Evolutionary conservation across 352 stramenopile genomes (phyloP), one percentile per base, ranked within the genome.

Genomic region (Pythium insidiosum): DNA sequence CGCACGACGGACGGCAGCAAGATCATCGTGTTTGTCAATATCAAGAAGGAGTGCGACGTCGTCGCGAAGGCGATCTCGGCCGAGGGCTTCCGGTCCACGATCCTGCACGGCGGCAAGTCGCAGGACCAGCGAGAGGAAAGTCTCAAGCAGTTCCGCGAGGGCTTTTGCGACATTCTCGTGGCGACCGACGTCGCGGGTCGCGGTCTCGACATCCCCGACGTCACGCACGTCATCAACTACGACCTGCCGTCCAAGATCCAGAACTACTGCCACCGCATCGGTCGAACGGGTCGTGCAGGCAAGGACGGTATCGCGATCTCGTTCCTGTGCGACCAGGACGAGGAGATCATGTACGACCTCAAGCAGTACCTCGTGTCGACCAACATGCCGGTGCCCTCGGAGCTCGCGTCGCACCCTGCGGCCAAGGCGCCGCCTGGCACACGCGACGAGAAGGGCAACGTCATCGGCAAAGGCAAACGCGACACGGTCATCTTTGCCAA

Each of bases 21-120:
- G 71, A 84, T 98, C 34, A 98, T 99, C 47, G 94, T 99, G n/a
- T 99, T 99, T 67, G 96, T 99, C 47, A 99, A 99, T 68, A 92
- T 97, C 56, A 99, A 99, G 83, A 98, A 98, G 58, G 82, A 95
- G 52, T 96, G 91, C 41, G 96, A 99, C 58, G 67, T 85, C n/a
- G 82, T 99, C n/a, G 84, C 71, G 18, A 88, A 95, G 40, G 82
- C 95, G 47, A 67, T 99, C 16, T 92, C 97, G 37, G 85, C 66
- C 25, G 69, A 83, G 33, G 94, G 95, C 23, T 94, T 97, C 52
- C 68, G 77, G 12, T 82, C 73, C 53, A 96, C 94, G 1, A 95
- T 98, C n/a, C 65, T 99, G 26, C 95, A 98, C 56, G 95, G 95
- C 62, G 96, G 94, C 30, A 98, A 98, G 57, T 94, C 84, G 10